phyloP scores from a whole-genome alignment of 345 rosid genomes.

The Murraya paniculata region DNA sequence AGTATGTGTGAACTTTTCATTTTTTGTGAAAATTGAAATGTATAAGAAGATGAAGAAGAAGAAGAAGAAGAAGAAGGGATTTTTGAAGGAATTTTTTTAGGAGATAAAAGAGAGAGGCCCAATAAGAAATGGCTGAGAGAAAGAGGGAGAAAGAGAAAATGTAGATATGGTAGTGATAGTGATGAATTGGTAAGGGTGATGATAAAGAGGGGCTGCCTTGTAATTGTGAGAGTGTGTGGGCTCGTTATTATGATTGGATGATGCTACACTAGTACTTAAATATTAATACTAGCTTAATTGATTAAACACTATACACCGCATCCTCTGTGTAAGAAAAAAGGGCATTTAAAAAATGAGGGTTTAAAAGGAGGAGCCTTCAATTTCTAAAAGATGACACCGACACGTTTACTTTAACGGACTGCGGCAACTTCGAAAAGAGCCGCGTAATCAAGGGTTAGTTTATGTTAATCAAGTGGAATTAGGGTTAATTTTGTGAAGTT shows the following conservation, averaged over 20 bases:
- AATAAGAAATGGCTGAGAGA: neutral
- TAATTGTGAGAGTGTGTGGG: neutral
- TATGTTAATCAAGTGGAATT: neutral
- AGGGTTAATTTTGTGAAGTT: neutral
- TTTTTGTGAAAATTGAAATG: constrained; percentile 10
- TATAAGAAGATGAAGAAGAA: neutral
- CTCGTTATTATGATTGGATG: constrained; percentile 15
- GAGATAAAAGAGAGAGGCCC: neutral
- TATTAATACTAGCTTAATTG: neutral
- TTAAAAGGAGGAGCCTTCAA: constrained; percentile 8
- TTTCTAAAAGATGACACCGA: constrained; percentile 36
- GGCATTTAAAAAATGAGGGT: neutral
- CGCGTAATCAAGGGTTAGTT: neutral
- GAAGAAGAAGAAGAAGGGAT: neutral
- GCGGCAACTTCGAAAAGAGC: neutral
- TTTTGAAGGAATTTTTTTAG: neutral
- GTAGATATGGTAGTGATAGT: constrained; percentile 8
- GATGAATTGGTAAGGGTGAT: neutral
- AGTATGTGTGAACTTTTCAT: constrained; percentile 29
- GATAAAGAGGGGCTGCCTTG: neutral
- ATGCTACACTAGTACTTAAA: neutral
- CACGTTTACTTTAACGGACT: constrained; percentile 25
- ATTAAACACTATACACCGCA: neutral
- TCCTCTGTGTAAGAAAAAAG: neutral
- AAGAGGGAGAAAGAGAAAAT: neutral